These are phyloP conservation scores for Rosellinia necatrix DNA, from an alignment of 2,329 filamentous ascomycete species.

Conservation along the genomic window DNA sequence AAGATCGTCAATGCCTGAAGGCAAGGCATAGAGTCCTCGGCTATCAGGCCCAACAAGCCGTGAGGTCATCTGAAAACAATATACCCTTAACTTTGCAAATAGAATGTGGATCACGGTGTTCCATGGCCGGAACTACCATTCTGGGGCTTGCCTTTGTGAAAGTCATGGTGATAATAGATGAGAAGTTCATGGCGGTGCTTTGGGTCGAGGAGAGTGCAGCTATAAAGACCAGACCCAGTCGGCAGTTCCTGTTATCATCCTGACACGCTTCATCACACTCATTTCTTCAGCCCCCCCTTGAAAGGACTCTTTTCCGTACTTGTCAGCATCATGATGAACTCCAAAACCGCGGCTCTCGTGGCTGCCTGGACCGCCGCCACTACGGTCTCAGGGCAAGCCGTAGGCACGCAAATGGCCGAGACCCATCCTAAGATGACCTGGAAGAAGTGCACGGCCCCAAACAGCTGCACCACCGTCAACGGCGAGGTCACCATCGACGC, in stretches of 20 bases:
- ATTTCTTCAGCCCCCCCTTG: background rate
- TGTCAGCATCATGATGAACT: conserved; percentile 30
- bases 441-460: conserved; percentile 49
- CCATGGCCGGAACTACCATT: conserved; percentile 20
- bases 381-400: conserved; percentile 44
- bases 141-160: conserved; percentile 6
- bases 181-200: background rate
- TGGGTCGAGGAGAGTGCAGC: background rate
- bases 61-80: conserved; percentile 24
- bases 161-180: conserved; percentile 3
- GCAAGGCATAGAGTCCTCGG: conserved; percentile 19
- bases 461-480: conserved; percentile 49
- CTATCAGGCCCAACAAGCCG: conserved; percentile 29
- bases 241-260: conserved; percentile 1
- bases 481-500: conserved; percentile 53
- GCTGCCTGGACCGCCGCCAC: conserved; percentile 44
- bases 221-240: conserved; percentile 23
- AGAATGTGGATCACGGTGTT: conserved; percentile 20
- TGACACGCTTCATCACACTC: conserved; percentile 15
- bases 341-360: conserved; percentile 37
- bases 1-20: conserved; percentile 22
- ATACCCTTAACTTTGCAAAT: conserved; percentile 24
- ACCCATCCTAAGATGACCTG: conserved; percentile 52
- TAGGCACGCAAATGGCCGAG: conserved; percentile 46
- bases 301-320: conserved; percentile 6